Base-by-base conservation (phyloP, 2,329 filamentous ascomycete genomes). In the Orbilia javanica region DNA sequence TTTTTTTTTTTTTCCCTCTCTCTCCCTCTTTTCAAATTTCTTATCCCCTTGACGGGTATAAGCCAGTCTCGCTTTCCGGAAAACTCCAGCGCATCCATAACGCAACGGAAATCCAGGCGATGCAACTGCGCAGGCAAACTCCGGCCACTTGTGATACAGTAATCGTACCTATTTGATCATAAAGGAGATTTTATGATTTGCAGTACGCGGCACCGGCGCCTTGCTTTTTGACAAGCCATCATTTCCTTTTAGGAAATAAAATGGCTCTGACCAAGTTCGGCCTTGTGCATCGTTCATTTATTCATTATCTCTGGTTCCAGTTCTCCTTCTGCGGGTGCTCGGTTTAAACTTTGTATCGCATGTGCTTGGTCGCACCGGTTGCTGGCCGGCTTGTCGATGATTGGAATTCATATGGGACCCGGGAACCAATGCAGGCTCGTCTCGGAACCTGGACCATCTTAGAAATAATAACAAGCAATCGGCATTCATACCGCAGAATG, bases 401-500 rank as follows among this genome's bases (percentile, higher is more conserved):
- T 65, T 53, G 68, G 48, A 64, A 31, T 48, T 55, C 44, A 50
- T 42, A 42, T 44, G 63, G 48, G 39, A 67, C 42, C 62, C 31
- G 53, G 55, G 66, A 70, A 70, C 72, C 31, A 70, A 50, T 70
- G 65, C 65, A 70, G 20, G 46, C 70, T 53, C 63, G 55, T 67
- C 46, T 74, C 63, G 70, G 63, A 68, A 74, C 63, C 62, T 29
- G n/a, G 20, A 18, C 46, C 10, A 25, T 25, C 55, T 66, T 22
- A 39, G 25, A 48, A 52, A 62, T 36, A 10, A 42, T n/a, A 27
- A 18, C 66, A 25, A 76, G 64, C 72, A 69, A 76, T 70, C 72
- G 72, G 65, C 72, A 76, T 76, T 76, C 72, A 66, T 65, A 76
- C 72, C 65, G 72, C 72, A 55, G 53, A 70, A 70, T 76, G 65